Evolutionary conservation across 2,329 filamentous ascomycete genomes (phyloP), one percentile per base, ranked within the genome.

Genomic region (Grosmannia huntii): DNA sequence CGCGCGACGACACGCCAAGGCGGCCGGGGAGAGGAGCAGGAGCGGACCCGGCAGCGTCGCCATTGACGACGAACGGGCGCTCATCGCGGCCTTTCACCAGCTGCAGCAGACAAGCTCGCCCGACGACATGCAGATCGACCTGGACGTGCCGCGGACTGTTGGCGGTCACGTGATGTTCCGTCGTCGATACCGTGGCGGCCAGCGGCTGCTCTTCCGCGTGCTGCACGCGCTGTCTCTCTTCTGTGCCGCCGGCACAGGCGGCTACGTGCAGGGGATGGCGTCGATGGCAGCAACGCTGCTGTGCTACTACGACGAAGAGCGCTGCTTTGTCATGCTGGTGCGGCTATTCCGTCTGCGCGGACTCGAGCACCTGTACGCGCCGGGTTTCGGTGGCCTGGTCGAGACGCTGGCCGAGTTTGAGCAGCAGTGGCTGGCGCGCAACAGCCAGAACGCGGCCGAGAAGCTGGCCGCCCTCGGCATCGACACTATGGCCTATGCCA

Each of bases 201-300:
- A 99, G 71, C 83, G 94, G 50, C 75, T 97, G 16, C 76, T 99
- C 2, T 99, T 99, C 72, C 84, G 94, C 55, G 90, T 97, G 3
- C 78, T 99, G 31, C 94, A 97, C 68, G 87, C 89, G 51, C 82
- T 97, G 68, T 92, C 90, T 21, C 80, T 99, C 12, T 95, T 96
- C 69, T 92, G 92, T 63, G 89, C 90, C 0, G 86, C 88, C 27
- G 94, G 89, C 6, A 56, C 46, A 5, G 55, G 55, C 12, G 94
- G 94, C 31, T 99, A 99, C 69, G 94, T 97, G 0, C 94, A 99
- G 71, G 94, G 94, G 57, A 99, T 99, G 94, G 94, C 92, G 19
- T 89, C 90, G 25, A 76, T 97, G 46, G 91, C 89, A 1, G 92
- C 92, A 1, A 97, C 94, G 0, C 76, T 99, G 23, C 81, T 99